phyloP scores from a whole-genome alignment of 257 asterid genomes.

The Solanum corneliomulleri region DNA sequence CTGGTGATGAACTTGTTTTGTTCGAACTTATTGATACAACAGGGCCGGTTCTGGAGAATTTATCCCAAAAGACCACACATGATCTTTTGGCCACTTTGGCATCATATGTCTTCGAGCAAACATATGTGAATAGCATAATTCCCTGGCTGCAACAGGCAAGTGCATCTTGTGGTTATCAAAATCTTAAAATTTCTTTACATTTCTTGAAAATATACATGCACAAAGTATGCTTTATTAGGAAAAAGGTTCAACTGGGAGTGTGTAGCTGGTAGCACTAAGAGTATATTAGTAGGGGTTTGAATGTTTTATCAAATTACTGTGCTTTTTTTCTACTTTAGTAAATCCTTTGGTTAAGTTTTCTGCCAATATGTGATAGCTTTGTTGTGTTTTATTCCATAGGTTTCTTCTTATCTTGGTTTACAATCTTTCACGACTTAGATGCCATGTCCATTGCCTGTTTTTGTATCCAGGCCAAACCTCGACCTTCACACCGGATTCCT shows the following conservation, averaged over 20 bases:
- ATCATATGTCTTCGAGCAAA: conserved; percentile 52
- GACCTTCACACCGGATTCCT: not conserved
- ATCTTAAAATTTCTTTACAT: not conserved
- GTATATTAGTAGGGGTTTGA: not conserved
- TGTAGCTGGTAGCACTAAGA: not conserved
- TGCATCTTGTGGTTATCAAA: not conserved
- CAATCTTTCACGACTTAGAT: not conserved
- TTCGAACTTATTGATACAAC: conserved; percentile 86
- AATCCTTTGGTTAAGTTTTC: not conserved
- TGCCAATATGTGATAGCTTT: not conserved
- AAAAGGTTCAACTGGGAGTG: not conserved
- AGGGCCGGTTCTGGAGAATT: conserved; percentile 68
- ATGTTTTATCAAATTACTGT: not conserved
- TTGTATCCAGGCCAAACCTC: not conserved
- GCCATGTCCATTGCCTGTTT: not conserved
- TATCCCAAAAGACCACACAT: conserved; percentile 56
- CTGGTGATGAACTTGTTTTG: conserved; percentile 59
- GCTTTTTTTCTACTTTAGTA: not conserved
- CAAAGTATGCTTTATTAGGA: not conserved
- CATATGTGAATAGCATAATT: conserved; percentile 54
- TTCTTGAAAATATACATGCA: not conserved
- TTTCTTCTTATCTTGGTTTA: not conserved
- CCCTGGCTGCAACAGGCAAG: conserved; percentile 98
- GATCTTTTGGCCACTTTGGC: conserved; percentile 56
- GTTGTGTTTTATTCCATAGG: not conserved